Percentiles rank a stretch among this genome's conserved stretches.
Evolutionary conservation across 257 asterid genomes (phyloP).

Genomic region (Leonotis leonurus): DNA sequence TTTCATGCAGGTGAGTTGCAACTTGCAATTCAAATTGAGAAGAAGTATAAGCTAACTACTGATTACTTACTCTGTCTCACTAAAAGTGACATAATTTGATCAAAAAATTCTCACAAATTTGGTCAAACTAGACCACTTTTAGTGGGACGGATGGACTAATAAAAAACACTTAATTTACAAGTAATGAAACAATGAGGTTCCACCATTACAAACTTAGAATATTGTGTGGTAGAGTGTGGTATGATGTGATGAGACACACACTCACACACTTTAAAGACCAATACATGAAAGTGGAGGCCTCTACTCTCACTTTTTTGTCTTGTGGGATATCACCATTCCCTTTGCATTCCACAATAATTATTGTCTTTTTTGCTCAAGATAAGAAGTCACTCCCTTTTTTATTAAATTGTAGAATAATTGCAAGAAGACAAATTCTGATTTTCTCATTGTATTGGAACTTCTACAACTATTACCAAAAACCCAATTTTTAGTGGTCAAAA

Average conservation of each 20-base stretch:
- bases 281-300: no score
- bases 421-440: neutral
- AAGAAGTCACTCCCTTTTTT: slow-evolving; percentile 20
- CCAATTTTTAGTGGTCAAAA: no score
- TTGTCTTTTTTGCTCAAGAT: slow-evolving; percentile 18
- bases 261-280: neutral
- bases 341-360: slow-evolving; percentile 16
- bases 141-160: no score
- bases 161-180: neutral
- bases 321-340: slow-evolving; percentile 22
- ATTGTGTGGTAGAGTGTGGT: slow-evolving; percentile 3
- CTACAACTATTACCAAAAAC: neutral
- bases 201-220: neutral
- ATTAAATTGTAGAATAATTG: slow-evolving; percentile 10
- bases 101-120: no score
- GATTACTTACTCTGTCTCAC: no score
- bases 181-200: slow-evolving; percentile 1
- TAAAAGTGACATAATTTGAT: no score
- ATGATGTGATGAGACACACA: slow-evolving; percentile 3
- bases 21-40: no score
- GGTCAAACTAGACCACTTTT: no score
- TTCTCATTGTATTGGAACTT: neutral
- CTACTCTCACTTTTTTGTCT: slow-evolving; percentile 6
- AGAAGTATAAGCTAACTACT: no score
- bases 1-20: no score